Base-by-base conservation (phyloP, 441 rosid genomes). In the Pelargonium cotyledonis region DNA sequence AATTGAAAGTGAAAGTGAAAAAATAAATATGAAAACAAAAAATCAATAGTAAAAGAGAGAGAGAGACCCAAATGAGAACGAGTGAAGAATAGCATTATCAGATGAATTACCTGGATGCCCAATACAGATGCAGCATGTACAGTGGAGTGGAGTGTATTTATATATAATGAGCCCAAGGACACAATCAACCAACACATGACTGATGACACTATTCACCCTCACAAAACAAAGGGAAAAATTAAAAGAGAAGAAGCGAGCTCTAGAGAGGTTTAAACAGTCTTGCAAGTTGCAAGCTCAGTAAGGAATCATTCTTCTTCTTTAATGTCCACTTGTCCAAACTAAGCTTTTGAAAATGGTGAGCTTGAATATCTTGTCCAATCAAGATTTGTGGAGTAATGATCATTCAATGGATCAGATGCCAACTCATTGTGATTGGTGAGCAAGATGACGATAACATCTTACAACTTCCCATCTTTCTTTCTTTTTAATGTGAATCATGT, bases 271-370 rank as follows among this genome's bases (percentile, higher is more conserved):
- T 41, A 43, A 74, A 82, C 79, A 78, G 82, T 70, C 15, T 44
- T 72, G 67, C 65, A 21, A 21, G 73, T 44, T 72, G 67, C 65
- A 21, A 21, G 73, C 76, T 72, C 67, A 82, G 81, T 84, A 79
- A 85, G 26, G 88, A 78, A 83, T 81, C 19, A 79, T 76, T 80
- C 80, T 64, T 69, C 66, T 19, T n/a, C 5, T 47, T 55, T 67
- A 0, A 21, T 65, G 44, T 21, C 16, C 0, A 11, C 10, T 40
- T 19, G 16, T 31, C 14, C 57, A 12, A 2, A 1, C n/a, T 49
- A 11, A 15, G 6, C 57, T 49, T 49, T 49, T 12, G 57, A 35
- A 35, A 35, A 35, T 35, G 38, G 38, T 35, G 38, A 35, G 38
- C 38, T 49, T 49, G 57, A 49, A 15, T 49, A 49, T 49, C n/a